phyloP scores from a whole-genome alignment of 768 basidiomycete genomes.

The Hygrophorus pudorinus region DNA sequence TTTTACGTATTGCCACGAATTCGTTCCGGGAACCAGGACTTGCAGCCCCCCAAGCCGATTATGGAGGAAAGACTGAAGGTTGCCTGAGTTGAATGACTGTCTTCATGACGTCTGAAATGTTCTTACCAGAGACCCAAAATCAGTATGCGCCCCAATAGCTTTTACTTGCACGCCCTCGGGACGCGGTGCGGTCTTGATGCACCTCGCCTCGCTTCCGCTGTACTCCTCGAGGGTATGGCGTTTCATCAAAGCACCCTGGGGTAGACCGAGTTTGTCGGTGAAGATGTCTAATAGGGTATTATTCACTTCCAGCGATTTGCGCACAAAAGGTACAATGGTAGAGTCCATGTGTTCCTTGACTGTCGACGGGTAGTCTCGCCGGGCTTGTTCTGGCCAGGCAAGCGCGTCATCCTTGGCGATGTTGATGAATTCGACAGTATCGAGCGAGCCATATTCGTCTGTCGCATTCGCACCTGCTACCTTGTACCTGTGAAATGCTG shows the following conservation, averaged over 20 bases:
- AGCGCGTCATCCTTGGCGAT: conserved; percentile 61
- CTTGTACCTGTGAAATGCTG: conserved; percentile 38
- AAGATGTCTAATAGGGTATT: conserved; percentile 43
- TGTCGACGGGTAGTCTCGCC: conserved; percentile 47
- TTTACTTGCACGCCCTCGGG: conserved; percentile 24
- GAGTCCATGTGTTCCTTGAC: conserved; percentile 40
- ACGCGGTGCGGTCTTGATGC: conserved; percentile 39
- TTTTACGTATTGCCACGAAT: conserved; percentile 61
- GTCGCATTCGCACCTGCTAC: conserved; percentile 52
- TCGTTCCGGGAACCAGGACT: conserved; percentile 49
- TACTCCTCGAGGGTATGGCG: conserved; percentile 35
- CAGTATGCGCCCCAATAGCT: conserved; percentile 59
- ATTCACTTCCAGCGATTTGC: conserved; percentile 48
- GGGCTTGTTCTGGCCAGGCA: conserved; percentile 41
- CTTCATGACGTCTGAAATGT: conserved; percentile 20
- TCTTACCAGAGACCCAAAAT: conserved; percentile 60
- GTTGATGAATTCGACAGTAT: conserved; percentile 57
- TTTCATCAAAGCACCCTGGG: conserved; percentile 32
- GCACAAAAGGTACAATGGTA: conserved; percentile 44
- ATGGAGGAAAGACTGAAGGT: conserved; percentile 51
- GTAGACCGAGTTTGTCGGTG: conserved; percentile 45
- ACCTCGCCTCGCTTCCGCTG: conserved; percentile 49
- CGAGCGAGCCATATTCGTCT: conserved; percentile 46
- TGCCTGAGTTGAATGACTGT: conserved; percentile 20
- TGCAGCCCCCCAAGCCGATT: conserved; percentile 65